These are phyloP conservation scores for Annulohypoxylon maeteangense DNA, from an alignment of 495 filamentous ascomycete genomes.

Conservation along the genomic window DNA sequence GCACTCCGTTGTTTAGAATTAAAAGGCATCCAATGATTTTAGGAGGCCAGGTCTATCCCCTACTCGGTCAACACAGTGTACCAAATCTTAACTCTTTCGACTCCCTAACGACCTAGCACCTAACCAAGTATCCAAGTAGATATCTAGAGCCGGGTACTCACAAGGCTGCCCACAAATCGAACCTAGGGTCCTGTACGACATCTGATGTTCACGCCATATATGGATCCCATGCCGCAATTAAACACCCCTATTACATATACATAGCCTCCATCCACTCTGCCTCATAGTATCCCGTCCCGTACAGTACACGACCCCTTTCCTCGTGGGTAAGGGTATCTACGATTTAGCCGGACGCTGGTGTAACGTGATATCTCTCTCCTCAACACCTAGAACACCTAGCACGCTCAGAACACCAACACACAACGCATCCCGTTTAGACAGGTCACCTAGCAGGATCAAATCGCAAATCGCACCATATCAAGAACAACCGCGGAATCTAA, in stretches of 20 bases:
- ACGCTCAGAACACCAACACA: too few relatives aligned
- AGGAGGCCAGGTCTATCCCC: too few relatives aligned
- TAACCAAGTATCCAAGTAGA: too few relatives aligned
- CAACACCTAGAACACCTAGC: not conserved
- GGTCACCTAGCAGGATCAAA: not conserved
- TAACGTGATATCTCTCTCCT: slow-evolving; percentile 29
- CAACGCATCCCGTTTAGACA: not conserved
- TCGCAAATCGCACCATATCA: slow-evolving; percentile 7
- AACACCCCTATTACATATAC: not conserved
- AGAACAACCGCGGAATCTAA: too few relatives aligned
- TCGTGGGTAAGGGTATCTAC: not conserved
- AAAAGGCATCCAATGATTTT: too few relatives aligned
- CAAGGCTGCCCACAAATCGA: not conserved
- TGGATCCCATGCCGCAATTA: not conserved
- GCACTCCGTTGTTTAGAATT: too few relatives aligned
- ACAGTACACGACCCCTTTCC: not conserved
- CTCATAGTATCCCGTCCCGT: not conserved
- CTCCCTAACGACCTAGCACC: too few relatives aligned
- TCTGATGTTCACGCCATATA: not conserved
- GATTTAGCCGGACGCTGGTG: slow-evolving; percentile 28
- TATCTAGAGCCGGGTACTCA: not conserved
- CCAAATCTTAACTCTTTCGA: too few relatives aligned
- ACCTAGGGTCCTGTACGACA: not conserved
- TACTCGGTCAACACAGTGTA: too few relatives aligned
- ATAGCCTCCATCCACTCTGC: not conserved